Evolutionary conservation across 1,284 basidiomycete species (phyloP).

Genomic region (Neonothopanus nambi): DNA sequence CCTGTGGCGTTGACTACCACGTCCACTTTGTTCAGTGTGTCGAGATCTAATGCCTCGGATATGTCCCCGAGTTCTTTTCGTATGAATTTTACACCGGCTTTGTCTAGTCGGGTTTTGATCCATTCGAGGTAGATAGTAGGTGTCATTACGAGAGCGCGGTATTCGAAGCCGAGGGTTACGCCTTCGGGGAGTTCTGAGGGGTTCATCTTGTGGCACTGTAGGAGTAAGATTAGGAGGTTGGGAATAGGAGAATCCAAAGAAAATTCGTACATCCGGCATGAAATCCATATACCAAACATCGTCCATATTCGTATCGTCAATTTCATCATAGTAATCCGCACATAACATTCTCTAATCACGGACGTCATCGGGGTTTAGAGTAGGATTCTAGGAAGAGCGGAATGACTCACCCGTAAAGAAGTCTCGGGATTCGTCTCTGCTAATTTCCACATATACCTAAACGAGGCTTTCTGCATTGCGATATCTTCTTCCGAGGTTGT

Average conservation of each 20-base stretch:
- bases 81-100: constrained; percentile 5
- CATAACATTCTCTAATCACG: background rate
- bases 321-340: constrained; percentile 8
- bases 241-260: background rate
- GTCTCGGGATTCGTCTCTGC: constrained; percentile 9
- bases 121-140: constrained; percentile 11
- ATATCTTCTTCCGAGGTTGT: constrained; percentile 5
- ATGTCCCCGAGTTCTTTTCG: constrained; percentile 4
- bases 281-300: constrained; percentile 10
- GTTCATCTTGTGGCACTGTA: constrained; percentile 1
- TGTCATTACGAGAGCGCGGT: constrained; percentile 1
- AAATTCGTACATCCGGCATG: constrained; percentile 5
- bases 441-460: constrained; percentile 13
- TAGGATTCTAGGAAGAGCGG: background rate
- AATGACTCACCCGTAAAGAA: background rate
- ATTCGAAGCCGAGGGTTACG: constrained; percentile 9
- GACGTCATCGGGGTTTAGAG: background rate
- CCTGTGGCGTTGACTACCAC: constrained; percentile 13
- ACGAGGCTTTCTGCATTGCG: constrained; percentile 9
- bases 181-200: constrained; percentile 1
- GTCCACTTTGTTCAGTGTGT: background rate
- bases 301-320: background rate
- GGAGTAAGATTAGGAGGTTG: background rate
- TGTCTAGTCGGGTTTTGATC: constrained; percentile 4
- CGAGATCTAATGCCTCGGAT: background rate